Base-by-base conservation (phyloP, 306 rosid species). In the Albizia julibrissin region DNA sequence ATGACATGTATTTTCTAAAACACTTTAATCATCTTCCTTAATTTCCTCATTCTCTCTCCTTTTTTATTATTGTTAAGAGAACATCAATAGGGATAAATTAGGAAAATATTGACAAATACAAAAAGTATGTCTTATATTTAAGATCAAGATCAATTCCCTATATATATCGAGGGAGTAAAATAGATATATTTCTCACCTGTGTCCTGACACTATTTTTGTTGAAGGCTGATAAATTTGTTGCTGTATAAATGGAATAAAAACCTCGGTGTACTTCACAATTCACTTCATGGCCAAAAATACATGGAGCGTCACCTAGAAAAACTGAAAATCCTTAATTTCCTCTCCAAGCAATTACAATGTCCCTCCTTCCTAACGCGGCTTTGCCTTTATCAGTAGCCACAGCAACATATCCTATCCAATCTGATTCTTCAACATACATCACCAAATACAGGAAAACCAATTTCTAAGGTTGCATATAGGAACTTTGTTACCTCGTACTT, bases 191-290 rank as follows among this genome's bases (percentile, higher is more conserved):
- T 1, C 24, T 54, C 82, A 89, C 97, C 90, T 93, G 97, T 19
- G 74, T 33, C 82, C 94, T 81, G 13, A 85, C 94, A 68, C 94
- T 89, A 24, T 76, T 82, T 79, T 84, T 72, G 8, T 78, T 85
- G 8, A 62, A 12, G 49, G 78, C 9, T 0, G 90, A 27, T 0
- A 89, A 64, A 72, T 92, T 90, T 3, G 72, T 88, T 0, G 94
- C 88, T 9, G 92, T 90, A 16, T 92, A 94, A 29, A 94, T 67
- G 7, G 97, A 94, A 56, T 90, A 78, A 92, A 93, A 90, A 12
- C 98, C 97, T 27, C 79, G 81, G 21, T 91, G 97, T 43, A 92
- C 75, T 85, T 84, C 40, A 1, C 84, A 87, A 76, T 67, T 61
- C 42, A 79, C 69, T 12, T 49, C 61, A 73, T 46, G 24, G 21